These are phyloP conservation scores for Brassica incana DNA, from an alignment of 345 rosid species.

Conservation along the genomic window DNA sequence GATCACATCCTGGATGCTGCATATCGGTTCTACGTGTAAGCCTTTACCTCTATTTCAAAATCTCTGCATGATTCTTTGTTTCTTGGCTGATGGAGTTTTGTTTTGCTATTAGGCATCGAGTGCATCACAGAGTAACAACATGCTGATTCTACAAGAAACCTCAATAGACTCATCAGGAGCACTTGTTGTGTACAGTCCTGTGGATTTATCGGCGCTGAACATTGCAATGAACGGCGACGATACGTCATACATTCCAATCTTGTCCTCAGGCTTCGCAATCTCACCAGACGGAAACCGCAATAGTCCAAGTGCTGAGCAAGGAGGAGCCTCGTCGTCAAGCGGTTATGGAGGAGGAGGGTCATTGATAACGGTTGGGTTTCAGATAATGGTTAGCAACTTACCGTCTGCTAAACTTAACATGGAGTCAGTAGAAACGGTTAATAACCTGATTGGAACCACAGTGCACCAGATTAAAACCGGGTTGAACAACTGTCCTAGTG, in stretches of 20 bases:
- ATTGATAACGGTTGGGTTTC: slow-evolving; percentile 85
- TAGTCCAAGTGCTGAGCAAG: slow-evolving; percentile 31
- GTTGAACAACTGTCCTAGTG: slow-evolving; percentile 73
- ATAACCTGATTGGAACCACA: slow-evolving; percentile 80
- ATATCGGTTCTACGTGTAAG: slow-evolving; percentile 89
- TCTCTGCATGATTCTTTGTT: neutral
- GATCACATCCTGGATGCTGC: slow-evolving; percentile 90
- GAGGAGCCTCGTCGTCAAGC: slow-evolving; percentile 39
- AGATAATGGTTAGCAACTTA: slow-evolving; percentile 82
- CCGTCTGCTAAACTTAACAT: slow-evolving; percentile 86
- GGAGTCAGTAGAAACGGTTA: slow-evolving; percentile 93
- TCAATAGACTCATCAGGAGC: slow-evolving; percentile 87
- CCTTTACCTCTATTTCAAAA: neutral
- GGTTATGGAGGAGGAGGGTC: slow-evolving; percentile 48
- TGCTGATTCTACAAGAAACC: slow-evolving; percentile 96
- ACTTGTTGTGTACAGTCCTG: slow-evolving; percentile 82
- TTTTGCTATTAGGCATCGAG: slow-evolving; percentile 55
- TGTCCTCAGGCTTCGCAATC: slow-evolving; percentile 90
- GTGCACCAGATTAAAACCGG: slow-evolving; percentile 92
- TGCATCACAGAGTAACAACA: slow-evolving; percentile 72
- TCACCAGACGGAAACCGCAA: slow-evolving; percentile 58
- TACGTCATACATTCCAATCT: slow-evolving; percentile 74
- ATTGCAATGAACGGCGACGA: slow-evolving; percentile 92
- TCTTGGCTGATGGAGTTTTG: neutral
- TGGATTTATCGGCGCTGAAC: slow-evolving; percentile 77